Base-by-base conservation (phyloP, 2,329 filamentous ascomycete genomes). In the Basipetospora chlamydospora region DNA sequence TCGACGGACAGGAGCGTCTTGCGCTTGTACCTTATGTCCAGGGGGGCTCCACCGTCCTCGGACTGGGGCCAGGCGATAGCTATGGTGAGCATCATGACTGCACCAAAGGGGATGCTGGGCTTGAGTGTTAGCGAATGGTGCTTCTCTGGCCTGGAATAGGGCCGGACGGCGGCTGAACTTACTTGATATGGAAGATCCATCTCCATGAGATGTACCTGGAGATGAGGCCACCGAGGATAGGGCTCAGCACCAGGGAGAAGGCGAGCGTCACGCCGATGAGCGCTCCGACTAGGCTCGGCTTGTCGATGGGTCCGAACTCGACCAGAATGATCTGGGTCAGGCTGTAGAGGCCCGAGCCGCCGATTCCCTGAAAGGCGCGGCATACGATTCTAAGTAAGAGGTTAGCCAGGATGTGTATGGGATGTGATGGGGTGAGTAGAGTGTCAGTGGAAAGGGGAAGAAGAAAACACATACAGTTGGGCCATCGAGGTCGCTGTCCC, bases 181-280 rank as follows among this genome's bases (percentile, higher is more conserved):
- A 74, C 70, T 77, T 77, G 49, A 76, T 66, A 49, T 69, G 68
- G 49, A 77, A 77, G 26, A 77, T 60, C 58, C 70, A 73, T 35
- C 66, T 59, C 73, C 73, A 77, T 29, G 58, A 60, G 13, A 62
- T 60, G 2, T 60, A 52, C n/a, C 66, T 58, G 1, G 68, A 64
- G 16, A 77, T 66, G 3, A 63, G 54, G 2, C 72, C 73, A 4
- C 72, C 73, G 3, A 77, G 51, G 3, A 77, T 50, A 1, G 73
- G 70, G 0, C 73, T 73, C 1, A 77, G 55, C 3, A 77, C 61
- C 43, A 73, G 73, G 0, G 71, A 67, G 10, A 70, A 53, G 2
- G 70, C 67, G 5, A 75, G 60, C 2, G 69, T 73, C 23, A 65
- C 57, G 6, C 70, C 70, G 11, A 74, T 58, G 45, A 72, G 55